phyloP scores from a whole-genome alignment of 257 asterid genomes.

The Solanum virginianum region DNA sequence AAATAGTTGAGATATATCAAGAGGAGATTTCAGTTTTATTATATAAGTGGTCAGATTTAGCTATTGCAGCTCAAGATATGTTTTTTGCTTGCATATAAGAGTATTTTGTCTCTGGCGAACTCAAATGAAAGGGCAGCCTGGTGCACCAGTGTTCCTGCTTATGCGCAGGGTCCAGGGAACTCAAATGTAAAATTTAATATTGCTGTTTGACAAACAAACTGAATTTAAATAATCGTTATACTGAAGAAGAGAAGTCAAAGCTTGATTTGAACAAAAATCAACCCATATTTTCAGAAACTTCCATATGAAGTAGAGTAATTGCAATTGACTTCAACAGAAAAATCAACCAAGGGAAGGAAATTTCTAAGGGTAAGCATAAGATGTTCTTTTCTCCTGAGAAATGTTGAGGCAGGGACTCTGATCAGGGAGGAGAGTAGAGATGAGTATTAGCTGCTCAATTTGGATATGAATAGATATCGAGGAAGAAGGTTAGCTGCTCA shows the following conservation, averaged over 20 bases:
- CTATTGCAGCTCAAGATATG: background rate
- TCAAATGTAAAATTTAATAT: background rate
- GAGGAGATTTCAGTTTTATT: background rate
- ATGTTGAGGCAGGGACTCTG: background rate
- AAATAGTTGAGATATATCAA: background rate
- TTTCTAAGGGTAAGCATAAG: background rate
- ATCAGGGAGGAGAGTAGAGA: background rate
- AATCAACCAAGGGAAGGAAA: background rate
- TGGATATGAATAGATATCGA: background rate
- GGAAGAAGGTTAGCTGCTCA: background rate
- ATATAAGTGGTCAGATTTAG: background rate
- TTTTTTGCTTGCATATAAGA: background rate
- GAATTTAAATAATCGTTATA: background rate
- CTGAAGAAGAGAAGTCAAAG: background rate
- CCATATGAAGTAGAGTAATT: background rate
- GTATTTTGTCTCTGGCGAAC: background rate
- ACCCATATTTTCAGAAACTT: background rate
- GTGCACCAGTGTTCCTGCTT: too few species aligned
- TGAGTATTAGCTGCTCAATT: background rate
- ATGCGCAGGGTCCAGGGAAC: background rate
- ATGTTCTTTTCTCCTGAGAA: background rate
- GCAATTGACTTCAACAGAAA: background rate
- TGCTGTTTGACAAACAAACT: background rate
- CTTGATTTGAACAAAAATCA: background rate
- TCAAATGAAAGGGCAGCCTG: background rate